A percentile compares a stretch with the other conserved stretches of the same genome.
Conservation (phyloP, 495 filamentous ascomycete species). For the Penicillium coprophilum region DNA sequence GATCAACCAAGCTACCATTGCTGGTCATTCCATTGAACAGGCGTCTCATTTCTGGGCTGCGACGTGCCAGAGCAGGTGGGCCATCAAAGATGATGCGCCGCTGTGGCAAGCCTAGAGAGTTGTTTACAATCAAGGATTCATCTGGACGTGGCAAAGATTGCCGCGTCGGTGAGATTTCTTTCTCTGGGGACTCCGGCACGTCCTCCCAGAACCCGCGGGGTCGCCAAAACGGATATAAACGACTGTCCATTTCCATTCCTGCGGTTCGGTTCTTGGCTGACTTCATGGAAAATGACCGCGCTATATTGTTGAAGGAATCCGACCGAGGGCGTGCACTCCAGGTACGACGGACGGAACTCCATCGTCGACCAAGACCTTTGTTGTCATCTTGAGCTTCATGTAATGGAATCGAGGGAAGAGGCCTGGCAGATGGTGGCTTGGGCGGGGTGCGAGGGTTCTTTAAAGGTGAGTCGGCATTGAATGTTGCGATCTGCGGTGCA, state of each 20-base stretch:
- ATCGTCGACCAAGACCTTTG: slow-evolving; percentile 41
- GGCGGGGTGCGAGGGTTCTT: slow-evolving; percentile 74
- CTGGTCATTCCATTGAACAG: slow-evolving; percentile 32
- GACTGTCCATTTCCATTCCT: slow-evolving; percentile 49
- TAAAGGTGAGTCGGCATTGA: slow-evolving; percentile 64
- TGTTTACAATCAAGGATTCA: slow-evolving; percentile 41
- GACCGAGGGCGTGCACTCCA: slow-evolving; percentile 58
- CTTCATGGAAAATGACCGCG: slow-evolving; percentile 45
- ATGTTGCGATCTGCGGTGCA: slow-evolving; percentile 42
- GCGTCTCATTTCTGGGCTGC: slow-evolving; percentile 42
- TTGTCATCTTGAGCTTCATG: slow-evolving; percentile 50
- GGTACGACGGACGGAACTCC: slow-evolving; percentile 58
- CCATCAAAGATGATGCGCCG: slow-evolving; percentile 51
- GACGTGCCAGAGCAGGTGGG: slow-evolving; percentile 34
- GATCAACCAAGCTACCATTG: slow-evolving; percentile 34
- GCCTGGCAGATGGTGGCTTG: slow-evolving; percentile 65
- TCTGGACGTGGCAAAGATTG: slow-evolving; percentile 24
- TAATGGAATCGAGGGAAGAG: slow-evolving; percentile 71
- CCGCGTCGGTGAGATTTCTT: slow-evolving; percentile 14
- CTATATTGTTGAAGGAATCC: slow-evolving; percentile 46
- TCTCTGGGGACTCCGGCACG: slow-evolving; percentile 40
- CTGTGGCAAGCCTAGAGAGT: slow-evolving; percentile 54
- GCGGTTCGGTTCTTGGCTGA: slow-evolving; percentile 47
- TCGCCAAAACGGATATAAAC: slow-evolving; percentile 79
- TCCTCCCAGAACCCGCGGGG: slow-evolving; percentile 73